Base-by-base conservation (phyloP, 257 asterid species). In the Petrea volubilis region DNA sequence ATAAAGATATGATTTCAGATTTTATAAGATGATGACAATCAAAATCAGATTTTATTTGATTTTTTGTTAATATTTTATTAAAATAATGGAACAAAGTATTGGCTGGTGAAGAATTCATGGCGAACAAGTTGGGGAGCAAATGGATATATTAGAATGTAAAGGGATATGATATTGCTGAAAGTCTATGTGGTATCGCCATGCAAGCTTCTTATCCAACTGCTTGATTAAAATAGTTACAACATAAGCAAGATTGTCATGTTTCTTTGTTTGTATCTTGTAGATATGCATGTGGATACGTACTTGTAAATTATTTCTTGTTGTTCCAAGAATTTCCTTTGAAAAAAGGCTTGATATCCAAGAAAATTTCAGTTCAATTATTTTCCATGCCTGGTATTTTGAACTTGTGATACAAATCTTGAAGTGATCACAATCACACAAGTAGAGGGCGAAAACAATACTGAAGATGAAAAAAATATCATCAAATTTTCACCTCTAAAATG, bases 61-160 rank as follows among this genome's bases (percentile, higher is more conserved):
- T n/a, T n/a, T n/a, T n/a, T n/a, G n/a, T n/a, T n/a, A n/a, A n/a
- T n/a, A n/a, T n/a, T n/a, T n/a, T n/a, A n/a, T n/a, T n/a, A n/a
- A n/a, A n/a, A n/a, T n/a, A n/a, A 64, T 13, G 71, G 87, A 5
- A 76, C 67, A 0, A 82, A 76, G 70, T 82, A 72, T 13, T 82
- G 87, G 87, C 27, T 76, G 12, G 76, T 75, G 0, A 75, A 82
- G 66, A 82, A 82, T 31, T 82, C 86, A 36, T 82, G 83, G 83
- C 81, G 83, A 15, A 28, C 29, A 6, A 65, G 73, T 7, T 82
- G 86, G 81, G 86, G 83, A 5, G 86, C 72, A 23, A 40, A 49
- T 11, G 86, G 83, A 18, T 82, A 77, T 36, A 75, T 78, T 17
- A 74, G 78, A 43, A n/a, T n/a, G n/a, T n/a, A n/a, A n/a, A n/a